Evolutionary conservation across 495 filamentous ascomycete genomes (phyloP).

Genomic region (Aspergillus conjunctus): DNA sequence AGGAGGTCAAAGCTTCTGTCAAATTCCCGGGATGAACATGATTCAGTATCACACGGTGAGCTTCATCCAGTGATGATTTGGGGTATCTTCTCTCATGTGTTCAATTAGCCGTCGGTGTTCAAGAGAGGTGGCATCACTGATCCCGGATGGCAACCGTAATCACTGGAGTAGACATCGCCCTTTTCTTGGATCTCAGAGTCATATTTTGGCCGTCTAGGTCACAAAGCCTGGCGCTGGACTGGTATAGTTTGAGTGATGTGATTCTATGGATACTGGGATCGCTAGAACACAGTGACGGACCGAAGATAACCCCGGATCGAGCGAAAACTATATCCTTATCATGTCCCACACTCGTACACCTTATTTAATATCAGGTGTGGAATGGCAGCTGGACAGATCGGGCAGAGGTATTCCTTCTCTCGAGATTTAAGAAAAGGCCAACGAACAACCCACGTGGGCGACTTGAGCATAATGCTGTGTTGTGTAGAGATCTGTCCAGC

Average conservation of each 20-base stretch:
- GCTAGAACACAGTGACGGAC: conserved; percentile 59
- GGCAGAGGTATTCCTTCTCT: conserved; percentile 31
- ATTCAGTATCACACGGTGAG: conserved; percentile 34
- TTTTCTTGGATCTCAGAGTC: conserved; percentile 29
- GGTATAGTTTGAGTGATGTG: conserved; percentile 58
- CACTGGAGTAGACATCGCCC: conserved; percentile 27
- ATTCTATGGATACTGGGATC: conserved; percentile 70
- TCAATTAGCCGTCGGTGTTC: conserved; percentile 24
- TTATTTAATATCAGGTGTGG: conserved; percentile 58
- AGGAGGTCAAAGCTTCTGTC: conserved; percentile 42
- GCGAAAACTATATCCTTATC: conserved; percentile 70
- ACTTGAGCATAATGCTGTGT: conserved; percentile 43
- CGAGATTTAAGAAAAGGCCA: conserved; percentile 34
- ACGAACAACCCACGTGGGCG: conserved; percentile 30
- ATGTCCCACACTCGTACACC: conserved; percentile 76
- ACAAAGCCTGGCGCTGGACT: conserved; percentile 42
- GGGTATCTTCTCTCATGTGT: neutral
- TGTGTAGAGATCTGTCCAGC: conserved; percentile 72
- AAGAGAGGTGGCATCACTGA: conserved; percentile 27
- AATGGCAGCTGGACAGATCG: conserved; percentile 28
- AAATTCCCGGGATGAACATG: conserved; percentile 41
- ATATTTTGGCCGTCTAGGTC: conserved; percentile 27
- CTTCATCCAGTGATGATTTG: neutral
- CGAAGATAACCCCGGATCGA: conserved; percentile 27
- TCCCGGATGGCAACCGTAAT: conserved; percentile 26